These are phyloP conservation scores for Nemania serpens DNA, from an alignment of 2,329 filamentous ascomycete genomes.

Conservation along the genomic window DNA sequence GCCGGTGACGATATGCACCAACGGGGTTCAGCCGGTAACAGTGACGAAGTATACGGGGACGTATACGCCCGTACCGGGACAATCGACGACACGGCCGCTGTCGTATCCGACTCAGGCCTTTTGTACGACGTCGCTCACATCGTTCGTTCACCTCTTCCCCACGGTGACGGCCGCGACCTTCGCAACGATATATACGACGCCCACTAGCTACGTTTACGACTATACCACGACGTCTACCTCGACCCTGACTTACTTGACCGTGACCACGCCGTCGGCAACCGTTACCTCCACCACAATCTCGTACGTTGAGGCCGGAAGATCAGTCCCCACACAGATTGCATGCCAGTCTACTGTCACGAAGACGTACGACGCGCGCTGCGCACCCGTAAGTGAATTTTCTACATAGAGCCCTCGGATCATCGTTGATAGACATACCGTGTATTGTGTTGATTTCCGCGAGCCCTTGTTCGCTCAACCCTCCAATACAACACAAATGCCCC, in stretches of 20 bases:
- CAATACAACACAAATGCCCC: neutral
- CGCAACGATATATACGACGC: slow-evolving; percentile 41
- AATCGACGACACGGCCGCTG: slow-evolving; percentile 29
- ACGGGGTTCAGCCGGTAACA: slow-evolving; percentile 26
- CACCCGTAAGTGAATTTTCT: slow-evolving; percentile 24
- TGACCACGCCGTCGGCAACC: slow-evolving; percentile 16
- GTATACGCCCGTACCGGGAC: slow-evolving; percentile 34
- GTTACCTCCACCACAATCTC: slow-evolving; percentile 10
- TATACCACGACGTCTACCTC: slow-evolving; percentile 40
- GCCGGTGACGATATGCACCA: slow-evolving; percentile 33
- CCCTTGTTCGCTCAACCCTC: neutral
- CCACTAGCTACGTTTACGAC: slow-evolving; percentile 38
- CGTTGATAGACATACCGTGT: neutral
- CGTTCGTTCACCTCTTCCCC: slow-evolving; percentile 18
- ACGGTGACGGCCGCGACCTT: slow-evolving; percentile 32
- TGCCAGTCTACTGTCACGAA: slow-evolving; percentile 31
- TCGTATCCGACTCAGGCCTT: slow-evolving; percentile 29
- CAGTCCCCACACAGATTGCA: slow-evolving; percentile 17
- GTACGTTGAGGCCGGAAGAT: slow-evolving; percentile 25
- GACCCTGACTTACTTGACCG: slow-evolving; percentile 12
- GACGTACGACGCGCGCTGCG: slow-evolving; percentile 37
- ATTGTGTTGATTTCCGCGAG: neutral
- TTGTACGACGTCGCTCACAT: slow-evolving; percentile 30
- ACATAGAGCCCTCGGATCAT: neutral
- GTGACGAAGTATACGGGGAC: slow-evolving; percentile 36